A percentile compares a stretch with the other conserved stretches of the same genome.
These are phyloP conservation scores for Colletotrichum sp. DNA, from an alignment of 2,329 filamentous ascomycete genomes.

Conservation along the genomic window DNA sequence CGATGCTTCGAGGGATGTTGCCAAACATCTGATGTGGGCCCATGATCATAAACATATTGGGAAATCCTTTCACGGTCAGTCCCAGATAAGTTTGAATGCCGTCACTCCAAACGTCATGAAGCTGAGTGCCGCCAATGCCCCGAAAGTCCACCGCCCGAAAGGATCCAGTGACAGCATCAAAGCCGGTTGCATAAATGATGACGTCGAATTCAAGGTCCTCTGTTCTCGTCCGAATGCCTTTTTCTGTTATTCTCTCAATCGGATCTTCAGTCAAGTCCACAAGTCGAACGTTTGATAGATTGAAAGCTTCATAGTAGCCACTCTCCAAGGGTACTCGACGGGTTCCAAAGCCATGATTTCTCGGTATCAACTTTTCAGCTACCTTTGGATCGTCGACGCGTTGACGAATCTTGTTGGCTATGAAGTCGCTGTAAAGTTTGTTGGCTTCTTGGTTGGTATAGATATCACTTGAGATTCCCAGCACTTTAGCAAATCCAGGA, in stretches of 20 bases:
- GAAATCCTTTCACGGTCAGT: conserved; percentile 43
- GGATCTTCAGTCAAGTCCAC: conserved; percentile 48
- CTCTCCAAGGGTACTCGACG: conserved; percentile 48
- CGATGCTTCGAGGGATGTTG: conserved; percentile 45
- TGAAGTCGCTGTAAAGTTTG: conserved; percentile 29
- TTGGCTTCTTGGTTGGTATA: conserved; percentile 32
- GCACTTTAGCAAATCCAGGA: conserved; percentile 41
- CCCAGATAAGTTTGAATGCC: conserved; percentile 45
- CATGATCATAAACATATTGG: conserved; percentile 54
- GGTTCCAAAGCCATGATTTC: conserved; percentile 25
- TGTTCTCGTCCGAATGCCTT: conserved; percentile 37
- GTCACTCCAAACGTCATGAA: conserved; percentile 38
- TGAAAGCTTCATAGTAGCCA: conserved; percentile 55
- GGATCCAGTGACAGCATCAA: conserved; percentile 35
- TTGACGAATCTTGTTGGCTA: conserved; percentile 38
- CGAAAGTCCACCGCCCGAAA: conserved; percentile 39
- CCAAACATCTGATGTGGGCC: conserved; percentile 49
- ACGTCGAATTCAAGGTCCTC: conserved; percentile 38
- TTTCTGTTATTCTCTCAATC: conserved; percentile 40
- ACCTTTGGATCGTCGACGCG: conserved; percentile 38
- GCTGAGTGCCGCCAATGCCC: conserved; percentile 27
- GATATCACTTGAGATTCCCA: conserved; percentile 28
- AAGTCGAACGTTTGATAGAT: conserved; percentile 49
- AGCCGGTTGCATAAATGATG: conserved; percentile 46
- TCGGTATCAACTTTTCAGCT: conserved; percentile 39